Percentiles rank a stretch among this genome's conserved stretches.
These are phyloP conservation scores for Trichophyton rubrum DNA, from an alignment of 2,329 filamentous ascomycete species.

Conservation along the genomic window DNA sequence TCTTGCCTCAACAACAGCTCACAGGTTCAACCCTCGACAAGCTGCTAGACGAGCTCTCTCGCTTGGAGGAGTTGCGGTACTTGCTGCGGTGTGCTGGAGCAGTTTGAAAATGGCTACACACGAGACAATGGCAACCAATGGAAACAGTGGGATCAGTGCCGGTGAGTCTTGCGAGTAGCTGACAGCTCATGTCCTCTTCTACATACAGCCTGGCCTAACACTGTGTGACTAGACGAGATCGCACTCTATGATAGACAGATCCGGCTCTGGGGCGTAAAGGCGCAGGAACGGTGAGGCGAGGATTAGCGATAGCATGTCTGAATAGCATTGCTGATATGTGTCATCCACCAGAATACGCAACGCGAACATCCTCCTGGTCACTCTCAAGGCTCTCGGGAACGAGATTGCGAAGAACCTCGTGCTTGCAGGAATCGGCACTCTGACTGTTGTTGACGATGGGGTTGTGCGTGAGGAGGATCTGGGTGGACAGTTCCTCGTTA, in stretches of 20 bases:
- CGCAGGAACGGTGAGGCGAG: conserved; percentile 56
- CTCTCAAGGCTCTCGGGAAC: conserved; percentile 74
- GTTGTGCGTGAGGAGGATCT: conserved; percentile 66
- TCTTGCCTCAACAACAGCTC: no score
- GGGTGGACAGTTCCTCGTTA: conserved; percentile 71
- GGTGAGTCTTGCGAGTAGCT: neutral
- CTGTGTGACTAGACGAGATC: conserved; percentile 60
- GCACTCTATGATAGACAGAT: conserved; percentile 96
- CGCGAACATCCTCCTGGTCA: conserved; percentile 81
- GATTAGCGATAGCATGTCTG: no score
- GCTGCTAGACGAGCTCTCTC: neutral
- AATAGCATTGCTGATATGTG: conserved; percentile 13
- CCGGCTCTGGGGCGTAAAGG: conserved; percentile 89
- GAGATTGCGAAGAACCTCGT: conserved; percentile 97
- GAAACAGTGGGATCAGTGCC: neutral
- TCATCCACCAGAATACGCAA: conserved; percentile 55
- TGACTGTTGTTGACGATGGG: conserved; percentile 76
- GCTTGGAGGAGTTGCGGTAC: neutral
- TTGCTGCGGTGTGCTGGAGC: neutral
- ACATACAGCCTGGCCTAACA: neutral
- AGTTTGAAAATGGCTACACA: neutral
- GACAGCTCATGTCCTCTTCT: neutral
- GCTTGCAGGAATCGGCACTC: conserved; percentile 76
- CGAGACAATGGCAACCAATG: neutral
- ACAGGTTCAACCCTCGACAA: no score